A percentile compares a stretch with the other conserved stretches of the same genome.
These are phyloP conservation scores for Ophiostoma ulmi DNA, from an alignment of 2,329 filamentous ascomycete species.

Conservation along the genomic window DNA sequence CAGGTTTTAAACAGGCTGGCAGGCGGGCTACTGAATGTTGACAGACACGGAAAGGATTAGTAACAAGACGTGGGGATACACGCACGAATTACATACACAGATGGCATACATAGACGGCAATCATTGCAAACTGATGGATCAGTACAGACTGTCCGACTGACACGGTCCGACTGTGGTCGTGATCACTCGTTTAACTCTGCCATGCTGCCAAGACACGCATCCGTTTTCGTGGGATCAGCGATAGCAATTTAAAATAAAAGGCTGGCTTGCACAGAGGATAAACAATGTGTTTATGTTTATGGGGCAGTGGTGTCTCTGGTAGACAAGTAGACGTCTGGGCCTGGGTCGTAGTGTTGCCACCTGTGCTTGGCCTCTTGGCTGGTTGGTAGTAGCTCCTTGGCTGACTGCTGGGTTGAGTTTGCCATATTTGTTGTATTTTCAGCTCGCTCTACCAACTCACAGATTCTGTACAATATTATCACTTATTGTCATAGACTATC, in stretches of 20 bases:
- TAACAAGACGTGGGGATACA: neutral
- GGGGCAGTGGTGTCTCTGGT: too few species aligned
- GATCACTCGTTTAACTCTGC: conserved; percentile 7
- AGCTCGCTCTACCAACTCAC: too few species aligned
- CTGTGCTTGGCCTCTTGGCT: conserved; percentile 17
- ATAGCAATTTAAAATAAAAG: neutral
- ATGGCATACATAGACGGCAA: neutral
- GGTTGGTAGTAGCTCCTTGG: conserved; percentile 15
- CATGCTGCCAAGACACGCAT: conserved; percentile 10
- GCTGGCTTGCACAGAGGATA: neutral
- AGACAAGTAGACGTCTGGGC: neutral
- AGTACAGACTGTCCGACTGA: neutral
- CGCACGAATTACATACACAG: neutral
- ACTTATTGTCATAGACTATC: neutral
- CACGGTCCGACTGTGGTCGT: too few species aligned
- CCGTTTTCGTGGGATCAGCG: neutral
- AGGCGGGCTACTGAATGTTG: neutral
- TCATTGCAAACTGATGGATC: too few species aligned
- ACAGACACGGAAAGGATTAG: neutral
- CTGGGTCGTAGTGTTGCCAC: conserved; percentile 3
- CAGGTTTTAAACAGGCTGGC: neutral
- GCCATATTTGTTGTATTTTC: neutral
- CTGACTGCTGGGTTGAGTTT: neutral
- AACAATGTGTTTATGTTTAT: too few species aligned
- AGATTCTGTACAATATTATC: too few species aligned